Base-by-base conservation (phyloP, 2,329 filamentous ascomycete genomes). In the Anthostomella pinea region DNA sequence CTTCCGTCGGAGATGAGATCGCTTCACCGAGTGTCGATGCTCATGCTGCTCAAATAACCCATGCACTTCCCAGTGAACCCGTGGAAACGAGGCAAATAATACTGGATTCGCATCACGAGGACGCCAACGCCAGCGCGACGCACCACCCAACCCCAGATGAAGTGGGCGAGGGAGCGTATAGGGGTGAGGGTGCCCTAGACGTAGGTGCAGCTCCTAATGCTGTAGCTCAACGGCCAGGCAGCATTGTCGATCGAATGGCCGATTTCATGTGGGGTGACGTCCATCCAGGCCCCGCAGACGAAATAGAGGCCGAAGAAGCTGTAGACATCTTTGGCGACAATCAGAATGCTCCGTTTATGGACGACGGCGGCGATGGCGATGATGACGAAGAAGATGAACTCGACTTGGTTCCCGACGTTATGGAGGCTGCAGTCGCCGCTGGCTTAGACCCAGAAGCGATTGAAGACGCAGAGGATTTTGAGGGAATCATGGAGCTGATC, bases 401-500 rank as follows among this genome's bases (percentile, higher is more conserved):
- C 25, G 75, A 79, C 23, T 38, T 58, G 36, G 54, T 50, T 37
- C 73, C 67, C 10, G 80, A 83, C 40, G 76, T 77, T 1, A 69
- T 78, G 15, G 79, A 79, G 34, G 83, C 76, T 28, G 82, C 77
- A n/a, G 75, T 74, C 14, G 79, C 77, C 31, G 81, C 78, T 11
- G 85, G 76, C 7, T 68, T 91, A 22, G 87, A 95, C 36, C 75
- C 79, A 35, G 83, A 87, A 49, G 84, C 82, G 8, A 75, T 88
- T 26, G 86, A 90, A 27, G 85, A 96, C 49, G 86, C 86, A 8
- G 93, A 98, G 63, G 93, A 98, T 56, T 80, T 98, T 11, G 93
- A 98, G 59, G 93, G 93, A 0, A 87, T 98, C 34, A 81, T 98
- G 70, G 93, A 98, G 60, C 77, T 98, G 11, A 85, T 98, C 41